Percentiles rank a stretch among this genome's conserved stretches.
These are phyloP conservation scores for Erucastrum elatum DNA, from an alignment of 345 rosid genomes.

Conservation along the genomic window DNA sequence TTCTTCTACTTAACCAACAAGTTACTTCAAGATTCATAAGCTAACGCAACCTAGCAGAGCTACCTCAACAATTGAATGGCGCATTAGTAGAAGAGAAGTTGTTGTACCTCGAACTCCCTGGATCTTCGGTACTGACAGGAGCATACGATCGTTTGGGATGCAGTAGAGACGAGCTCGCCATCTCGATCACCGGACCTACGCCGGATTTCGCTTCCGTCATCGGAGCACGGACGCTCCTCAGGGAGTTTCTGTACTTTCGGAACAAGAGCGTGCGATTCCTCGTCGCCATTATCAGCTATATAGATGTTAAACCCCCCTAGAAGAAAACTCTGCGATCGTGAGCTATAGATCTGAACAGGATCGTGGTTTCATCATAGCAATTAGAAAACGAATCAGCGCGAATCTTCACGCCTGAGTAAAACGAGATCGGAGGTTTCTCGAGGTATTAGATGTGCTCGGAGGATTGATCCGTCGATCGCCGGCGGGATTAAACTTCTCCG, in stretches of 20 bases:
- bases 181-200: constrained; percentile 86
- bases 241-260: constrained; percentile 77
- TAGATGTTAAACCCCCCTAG: constrained; percentile 23
- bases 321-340: constrained; percentile 29
- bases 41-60: neutral
- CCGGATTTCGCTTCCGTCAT: constrained; percentile 38
- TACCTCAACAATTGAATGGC: constrained; percentile 15
- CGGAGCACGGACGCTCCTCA: constrained; percentile 85
- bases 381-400: neutral
- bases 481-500: constrained; percentile 23
- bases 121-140: constrained; percentile 91
- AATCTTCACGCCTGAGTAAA: neutral
- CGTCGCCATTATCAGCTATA: constrained; percentile 62
- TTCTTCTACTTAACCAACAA: neutral
- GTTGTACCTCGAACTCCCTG: constrained; percentile 74
- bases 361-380: constrained; percentile 20
- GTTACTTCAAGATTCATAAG: constrained; percentile 23
- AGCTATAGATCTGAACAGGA: constrained; percentile 39
- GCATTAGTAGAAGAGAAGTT: neutral
- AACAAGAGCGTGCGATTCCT: constrained; percentile 74
- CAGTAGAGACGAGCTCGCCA: constrained; percentile 80
- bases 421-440: neutral
- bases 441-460: neutral
- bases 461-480: constrained; percentile 10
- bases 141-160: constrained; percentile 64